A percentile compares a stretch with the other conserved stretches of the same genome.
phyloP scores from a whole-genome alignment of 371 early-diverging fungal species.

The Rhizomucor miehei region DNA sequence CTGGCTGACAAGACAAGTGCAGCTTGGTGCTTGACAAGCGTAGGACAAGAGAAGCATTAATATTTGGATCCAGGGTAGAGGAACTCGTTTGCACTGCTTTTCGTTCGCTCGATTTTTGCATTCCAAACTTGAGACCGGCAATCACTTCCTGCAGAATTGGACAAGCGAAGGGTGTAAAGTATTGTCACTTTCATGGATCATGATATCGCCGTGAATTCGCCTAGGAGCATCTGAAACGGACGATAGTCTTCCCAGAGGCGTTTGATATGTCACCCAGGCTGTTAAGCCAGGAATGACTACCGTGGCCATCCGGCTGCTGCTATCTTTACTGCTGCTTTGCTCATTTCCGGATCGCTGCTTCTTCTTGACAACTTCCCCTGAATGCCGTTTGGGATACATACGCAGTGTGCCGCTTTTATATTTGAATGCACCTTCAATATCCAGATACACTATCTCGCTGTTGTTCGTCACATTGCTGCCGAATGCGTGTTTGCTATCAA shows the following conservation, averaged over 20 bases:
- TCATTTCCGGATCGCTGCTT: constrained; percentile 9
- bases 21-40: constrained; percentile 66
- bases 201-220: constrained; percentile 63
- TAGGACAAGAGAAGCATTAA: constrained; percentile 48
- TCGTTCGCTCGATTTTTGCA: constrained; percentile 50
- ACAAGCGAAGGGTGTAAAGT: constrained; percentile 75
- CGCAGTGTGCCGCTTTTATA: constrained; percentile 46
- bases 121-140: constrained; percentile 63
- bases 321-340: not conserved
- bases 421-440: constrained; percentile 37
- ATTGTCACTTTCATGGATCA: constrained; percentile 76
- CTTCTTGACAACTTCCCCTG: constrained; percentile 16
- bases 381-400: constrained; percentile 54
- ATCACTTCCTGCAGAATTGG: constrained; percentile 68
- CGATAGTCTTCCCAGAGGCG: constrained; percentile 55
- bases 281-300: constrained; percentile 69
- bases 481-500: not conserved
- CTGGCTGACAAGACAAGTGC: constrained; percentile 75
- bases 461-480: constrained; percentile 1
- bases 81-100: constrained; percentile 23
- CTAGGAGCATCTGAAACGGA: constrained; percentile 39
- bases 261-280: constrained; percentile 57
- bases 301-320: constrained; percentile 50
- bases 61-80: constrained; percentile 15
- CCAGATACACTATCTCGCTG: constrained; percentile 24